Evolutionary conservation across 2,329 filamentous ascomycete species (phyloP).

Genomic region (Alternaria burnsii): DNA sequence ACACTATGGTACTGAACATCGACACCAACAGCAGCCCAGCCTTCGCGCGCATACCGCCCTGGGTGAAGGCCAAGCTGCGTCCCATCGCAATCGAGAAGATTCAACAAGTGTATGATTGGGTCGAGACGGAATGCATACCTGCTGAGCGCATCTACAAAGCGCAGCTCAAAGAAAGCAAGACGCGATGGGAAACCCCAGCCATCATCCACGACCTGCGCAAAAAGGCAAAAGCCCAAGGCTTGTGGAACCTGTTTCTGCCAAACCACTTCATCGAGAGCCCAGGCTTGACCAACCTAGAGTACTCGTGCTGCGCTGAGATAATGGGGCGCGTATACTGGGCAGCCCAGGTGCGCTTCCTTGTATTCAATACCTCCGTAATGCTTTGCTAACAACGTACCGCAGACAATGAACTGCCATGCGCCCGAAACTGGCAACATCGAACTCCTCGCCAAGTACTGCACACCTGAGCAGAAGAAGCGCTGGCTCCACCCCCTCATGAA

Average conservation of each 20-base stretch:
- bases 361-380: neutral
- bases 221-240: slow-evolving; percentile 52
- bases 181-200: slow-evolving; percentile 52
- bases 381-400: neutral
- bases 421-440: slow-evolving; percentile 64
- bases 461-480: slow-evolving; percentile 58
- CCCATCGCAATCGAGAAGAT: slow-evolving; percentile 55
- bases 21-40: slow-evolving; percentile 44
- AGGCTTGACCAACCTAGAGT: slow-evolving; percentile 58
- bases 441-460: slow-evolving; percentile 62
- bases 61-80: slow-evolving; percentile 62
- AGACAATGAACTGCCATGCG: slow-evolving; percentile 58
- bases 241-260: slow-evolving; percentile 54
- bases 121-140: slow-evolving; percentile 57
- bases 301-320: slow-evolving; percentile 57
- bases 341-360: slow-evolving; percentile 42
- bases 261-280: slow-evolving; percentile 55
- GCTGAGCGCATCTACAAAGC: slow-evolving; percentile 55
- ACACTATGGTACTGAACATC: slow-evolving; percentile 29
- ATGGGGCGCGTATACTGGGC: slow-evolving; percentile 59
- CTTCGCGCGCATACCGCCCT: slow-evolving; percentile 53
- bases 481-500: slow-evolving; percentile 61
- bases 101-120: slow-evolving; percentile 54
- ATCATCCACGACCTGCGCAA: slow-evolving; percentile 54
- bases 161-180: slow-evolving; percentile 41